phyloP scores from a whole-genome alignment of 371 early-diverging fungal species.

The Mortierella sp. region DNA sequence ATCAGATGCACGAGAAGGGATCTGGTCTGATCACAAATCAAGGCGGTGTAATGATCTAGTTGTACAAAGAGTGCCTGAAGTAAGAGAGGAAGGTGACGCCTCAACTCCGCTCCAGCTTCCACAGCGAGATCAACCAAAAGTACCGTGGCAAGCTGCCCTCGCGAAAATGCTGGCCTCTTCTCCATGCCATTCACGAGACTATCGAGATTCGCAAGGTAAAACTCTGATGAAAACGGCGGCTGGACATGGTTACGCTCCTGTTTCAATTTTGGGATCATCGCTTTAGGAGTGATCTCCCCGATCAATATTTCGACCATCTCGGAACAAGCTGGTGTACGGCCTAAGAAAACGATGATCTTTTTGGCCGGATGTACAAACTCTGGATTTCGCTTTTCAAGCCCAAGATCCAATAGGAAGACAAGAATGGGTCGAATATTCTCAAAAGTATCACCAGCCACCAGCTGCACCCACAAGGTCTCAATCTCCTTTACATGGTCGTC shows the following conservation, averaged over 20 bases:
- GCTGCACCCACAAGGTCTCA: conserved; percentile 85
- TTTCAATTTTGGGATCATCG: conserved; percentile 77
- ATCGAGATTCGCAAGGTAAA: conserved; percentile 78
- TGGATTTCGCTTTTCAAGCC: conserved; percentile 82
- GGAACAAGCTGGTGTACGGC: conserved; percentile 74
- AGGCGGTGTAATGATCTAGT: conserved; percentile 80
- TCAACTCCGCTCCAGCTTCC: conserved; percentile 79
- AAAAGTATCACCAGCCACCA: conserved; percentile 73
- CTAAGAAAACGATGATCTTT: conserved; percentile 84
- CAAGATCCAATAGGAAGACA: conserved; percentile 79
- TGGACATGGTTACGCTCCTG: conserved; percentile 59
- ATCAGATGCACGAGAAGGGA: conserved; percentile 86
- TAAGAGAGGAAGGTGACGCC: conserved; percentile 78
- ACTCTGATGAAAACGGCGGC: conserved; percentile 24
- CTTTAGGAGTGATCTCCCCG: conserved; percentile 79
- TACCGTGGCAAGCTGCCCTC: conserved; percentile 83
- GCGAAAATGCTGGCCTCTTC: conserved; percentile 80
- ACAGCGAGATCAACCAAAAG: conserved; percentile 86
- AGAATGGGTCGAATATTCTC: conserved; percentile 78
- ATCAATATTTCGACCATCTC: conserved; percentile 75
- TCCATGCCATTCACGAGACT: conserved; percentile 74
- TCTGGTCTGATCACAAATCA: conserved; percentile 86
- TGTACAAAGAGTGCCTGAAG: conserved; percentile 86
- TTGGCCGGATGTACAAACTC: conserved; percentile 84
- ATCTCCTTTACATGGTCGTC: conserved; percentile 83